A percentile compares a stretch with the other conserved stretches of the same genome.
These are phyloP conservation scores for Verticillium isaacii DNA, from an alignment of 2,329 filamentous ascomycete genomes.

Conservation along the genomic window DNA sequence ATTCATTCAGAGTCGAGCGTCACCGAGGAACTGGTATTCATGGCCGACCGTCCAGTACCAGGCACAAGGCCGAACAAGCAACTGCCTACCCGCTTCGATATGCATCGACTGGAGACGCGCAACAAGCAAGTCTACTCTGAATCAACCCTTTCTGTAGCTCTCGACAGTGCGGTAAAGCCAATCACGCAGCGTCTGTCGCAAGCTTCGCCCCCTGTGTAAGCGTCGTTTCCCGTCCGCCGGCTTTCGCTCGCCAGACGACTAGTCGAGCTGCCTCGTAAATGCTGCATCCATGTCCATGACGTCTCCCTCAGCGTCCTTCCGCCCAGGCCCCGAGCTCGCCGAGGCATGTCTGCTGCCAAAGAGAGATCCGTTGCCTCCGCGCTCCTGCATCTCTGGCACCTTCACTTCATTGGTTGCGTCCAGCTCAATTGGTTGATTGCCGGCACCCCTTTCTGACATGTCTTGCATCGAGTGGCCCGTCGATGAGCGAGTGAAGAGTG, in stretches of 20 bases:
- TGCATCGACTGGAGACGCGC: not conserved
- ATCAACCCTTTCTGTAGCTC: not conserved
- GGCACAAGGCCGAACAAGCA: not conserved
- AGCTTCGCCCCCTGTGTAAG: not conserved
- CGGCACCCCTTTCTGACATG: not conserved
- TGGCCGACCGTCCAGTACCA: not conserved
- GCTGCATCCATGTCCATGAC: conserved; percentile 31
- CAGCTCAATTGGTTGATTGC: not conserved
- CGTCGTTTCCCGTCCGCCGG: not conserved
- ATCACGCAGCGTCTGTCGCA: not conserved
- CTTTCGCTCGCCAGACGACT: not conserved
- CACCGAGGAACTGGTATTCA: not conserved
- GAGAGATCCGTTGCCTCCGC: conserved; percentile 18
- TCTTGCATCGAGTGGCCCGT: conserved; percentile 3
- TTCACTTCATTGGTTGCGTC: conserved; percentile 10
- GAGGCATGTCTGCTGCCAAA: conserved; percentile 18
- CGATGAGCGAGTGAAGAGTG: conserved; percentile 11
- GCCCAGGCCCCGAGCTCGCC: conserved; percentile 5
- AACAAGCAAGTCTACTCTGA: not conserved
- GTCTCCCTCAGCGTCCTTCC: conserved; percentile 18
- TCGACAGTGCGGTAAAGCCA: not conserved
- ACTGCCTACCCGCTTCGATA: not conserved
- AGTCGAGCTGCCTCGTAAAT: conserved; percentile 3
- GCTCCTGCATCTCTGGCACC: conserved; percentile 42
- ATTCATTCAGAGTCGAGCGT: not conserved